Percentiles rank a stretch among this genome's conserved stretches.
Conservation (phyloP, 345 rosid species). For the Pistacia integerrima region DNA sequence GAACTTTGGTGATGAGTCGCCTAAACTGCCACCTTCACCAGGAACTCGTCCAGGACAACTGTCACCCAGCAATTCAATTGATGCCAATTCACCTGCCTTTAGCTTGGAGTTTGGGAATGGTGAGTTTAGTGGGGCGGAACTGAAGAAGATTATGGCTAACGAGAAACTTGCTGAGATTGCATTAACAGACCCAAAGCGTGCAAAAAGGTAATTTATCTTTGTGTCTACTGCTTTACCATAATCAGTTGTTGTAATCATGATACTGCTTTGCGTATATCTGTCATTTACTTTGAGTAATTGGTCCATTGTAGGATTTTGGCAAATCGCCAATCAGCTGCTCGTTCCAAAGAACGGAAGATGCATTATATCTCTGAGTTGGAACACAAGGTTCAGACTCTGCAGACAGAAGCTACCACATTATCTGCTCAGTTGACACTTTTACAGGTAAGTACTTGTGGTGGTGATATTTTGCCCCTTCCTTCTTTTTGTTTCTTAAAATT, state of each 20-base stretch:
- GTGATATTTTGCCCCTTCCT: neutral
- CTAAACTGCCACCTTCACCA: conserved; percentile 80
- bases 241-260: neutral
- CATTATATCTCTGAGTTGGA: conserved; percentile 88
- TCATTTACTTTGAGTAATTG: conserved; percentile 14
- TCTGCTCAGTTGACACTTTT: conserved; percentile 93
- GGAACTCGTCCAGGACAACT: conserved; percentile 65
- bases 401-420: conserved; percentile 94
- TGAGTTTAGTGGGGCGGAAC: conserved; percentile 77
- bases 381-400: conserved; percentile 96
- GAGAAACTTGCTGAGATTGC: conserved; percentile 96
- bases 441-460: conserved; percentile 49
- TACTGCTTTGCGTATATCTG: neutral
- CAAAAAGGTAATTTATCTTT: conserved; percentile 60
- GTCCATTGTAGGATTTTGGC: conserved; percentile 70
- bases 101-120: conserved; percentile 91
- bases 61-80: conserved; percentile 66
- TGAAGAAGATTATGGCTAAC: conserved; percentile 95
- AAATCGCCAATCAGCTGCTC: conserved; percentile 94
- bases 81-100: conserved; percentile 60
- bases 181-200: conserved; percentile 81
- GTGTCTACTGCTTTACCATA: neutral
- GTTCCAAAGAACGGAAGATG: conserved; percentile 96
- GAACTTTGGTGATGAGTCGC: conserved; percentile 75
- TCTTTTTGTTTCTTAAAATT: conserved; percentile 7